Conservation (phyloP, 2,329 filamentous ascomycete species). For the Pseudopithomyces maydicus region DNA sequence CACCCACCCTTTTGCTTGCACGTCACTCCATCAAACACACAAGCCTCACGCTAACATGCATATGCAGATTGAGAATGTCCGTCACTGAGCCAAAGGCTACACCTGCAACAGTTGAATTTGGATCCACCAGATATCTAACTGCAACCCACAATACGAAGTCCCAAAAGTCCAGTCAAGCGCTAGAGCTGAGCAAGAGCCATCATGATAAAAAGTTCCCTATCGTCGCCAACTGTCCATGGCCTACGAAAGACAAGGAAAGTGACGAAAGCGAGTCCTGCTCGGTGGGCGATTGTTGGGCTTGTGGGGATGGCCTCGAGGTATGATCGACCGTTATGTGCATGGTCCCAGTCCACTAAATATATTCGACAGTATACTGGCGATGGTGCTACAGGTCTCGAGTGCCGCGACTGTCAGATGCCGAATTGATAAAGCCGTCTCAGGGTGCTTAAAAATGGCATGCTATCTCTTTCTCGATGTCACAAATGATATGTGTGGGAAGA, state of each 20-base stretch:
- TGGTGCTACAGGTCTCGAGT: constrained; percentile 3
- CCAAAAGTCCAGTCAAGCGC: neutral
- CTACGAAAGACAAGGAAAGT: neutral
- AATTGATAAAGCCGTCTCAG: neutral
- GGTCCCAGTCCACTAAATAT: neutral
- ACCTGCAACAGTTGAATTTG: neutral
- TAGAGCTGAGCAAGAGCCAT: neutral
- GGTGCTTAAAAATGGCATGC: neutral
- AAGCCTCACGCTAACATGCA: neutral
- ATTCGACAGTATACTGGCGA: neutral
- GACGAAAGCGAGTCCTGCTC: neutral
- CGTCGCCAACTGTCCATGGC: neutral
- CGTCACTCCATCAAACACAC: neutral
- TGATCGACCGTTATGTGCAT: neutral
- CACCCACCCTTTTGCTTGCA: neutral
- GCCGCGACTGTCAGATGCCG: constrained; percentile 2
- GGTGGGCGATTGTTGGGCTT: constrained; percentile 8
- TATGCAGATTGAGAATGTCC: neutral
- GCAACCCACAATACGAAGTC: neutral
- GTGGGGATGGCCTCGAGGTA: constrained; percentile 8
- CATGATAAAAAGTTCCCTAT: neutral
- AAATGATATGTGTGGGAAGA: constrained; percentile 1
- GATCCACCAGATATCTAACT: neutral
- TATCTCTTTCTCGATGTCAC: neutral
- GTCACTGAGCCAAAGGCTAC: neutral